Evolutionary conservation across 176 grass and related monocot genomes (phyloP).

Genomic region (Chloris gayana): DNA sequence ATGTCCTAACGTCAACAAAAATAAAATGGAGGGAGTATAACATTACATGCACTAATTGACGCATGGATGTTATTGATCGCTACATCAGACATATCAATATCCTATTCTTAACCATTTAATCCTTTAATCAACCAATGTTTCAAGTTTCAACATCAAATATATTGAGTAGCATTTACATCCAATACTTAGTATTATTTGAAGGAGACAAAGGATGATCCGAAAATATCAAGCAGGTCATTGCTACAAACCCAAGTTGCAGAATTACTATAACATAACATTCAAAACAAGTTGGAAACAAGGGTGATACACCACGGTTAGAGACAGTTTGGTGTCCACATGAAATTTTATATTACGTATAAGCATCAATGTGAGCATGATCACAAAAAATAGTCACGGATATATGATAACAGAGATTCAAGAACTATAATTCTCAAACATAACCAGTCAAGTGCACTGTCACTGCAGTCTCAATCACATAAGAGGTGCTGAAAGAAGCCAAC

Average conservation of each 20-base stretch:
- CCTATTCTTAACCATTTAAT: constrained; percentile 5
- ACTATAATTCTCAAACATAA: background rate
- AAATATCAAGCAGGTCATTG: background rate
- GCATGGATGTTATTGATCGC: background rate
- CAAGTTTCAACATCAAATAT: background rate
- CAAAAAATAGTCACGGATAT: background rate
- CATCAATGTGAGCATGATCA: background rate
- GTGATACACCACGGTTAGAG: background rate
- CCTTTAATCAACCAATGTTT: background rate
- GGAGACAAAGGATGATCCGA: background rate
- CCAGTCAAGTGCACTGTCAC: background rate
- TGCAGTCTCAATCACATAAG: constrained; percentile 8
- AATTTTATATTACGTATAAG: background rate
- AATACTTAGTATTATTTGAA: background rate
- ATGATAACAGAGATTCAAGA: background rate
- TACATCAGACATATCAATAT: background rate
- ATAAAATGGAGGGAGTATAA: too few species aligned
- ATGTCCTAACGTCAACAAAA: too few species aligned
- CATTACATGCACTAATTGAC: background rate
- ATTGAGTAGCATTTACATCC: constrained; percentile 2
- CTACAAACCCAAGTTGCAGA: constrained; percentile 12
- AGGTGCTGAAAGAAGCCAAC: background rate
- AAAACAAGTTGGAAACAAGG: background rate
- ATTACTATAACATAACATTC: background rate
- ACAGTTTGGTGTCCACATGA: background rate